Percentiles rank a stretch among this genome's conserved stretches.
These are phyloP conservation scores for Pyricularia pennisetigena DNA, from an alignment of 2,329 filamentous ascomycete species.

Conservation along the genomic window DNA sequence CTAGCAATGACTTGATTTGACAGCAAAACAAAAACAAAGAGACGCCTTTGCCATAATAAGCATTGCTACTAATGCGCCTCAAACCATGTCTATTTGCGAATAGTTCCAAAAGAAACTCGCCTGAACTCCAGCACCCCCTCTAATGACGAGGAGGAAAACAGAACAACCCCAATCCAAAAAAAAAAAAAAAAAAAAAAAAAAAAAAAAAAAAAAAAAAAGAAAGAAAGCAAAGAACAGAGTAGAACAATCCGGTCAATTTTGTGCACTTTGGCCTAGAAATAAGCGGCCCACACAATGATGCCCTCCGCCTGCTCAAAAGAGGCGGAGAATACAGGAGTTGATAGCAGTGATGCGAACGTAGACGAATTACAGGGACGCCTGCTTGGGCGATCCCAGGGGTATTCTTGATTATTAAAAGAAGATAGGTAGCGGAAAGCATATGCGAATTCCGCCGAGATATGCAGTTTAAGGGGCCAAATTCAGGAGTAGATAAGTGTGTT, in stretches of 20 bases:
- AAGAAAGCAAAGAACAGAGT: neutral
- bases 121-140: neutral
- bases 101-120: neutral
- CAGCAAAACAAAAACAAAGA: neutral
- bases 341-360: neutral
- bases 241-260: neutral
- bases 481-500: neutral
- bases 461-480: neutral
- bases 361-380: neutral
- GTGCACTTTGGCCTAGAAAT: neutral
- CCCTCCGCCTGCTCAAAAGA: neutral
- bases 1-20: neutral
- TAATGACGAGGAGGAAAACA: neutral
- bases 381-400: neutral
- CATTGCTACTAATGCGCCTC: neutral
- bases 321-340: neutral
- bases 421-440: neutral
- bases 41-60: neutral
- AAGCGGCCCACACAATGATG: neutral
- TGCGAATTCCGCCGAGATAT: neutral
- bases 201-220: neutral
- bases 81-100: slow-evolving; percentile 1
- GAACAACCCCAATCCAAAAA: neutral
- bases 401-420: neutral
- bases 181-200: neutral